Percentiles rank a stretch among this genome's conserved stretches.
These are phyloP conservation scores for Salix exigua DNA, from an alignment of 345 rosid species.

Conservation along the genomic window DNA sequence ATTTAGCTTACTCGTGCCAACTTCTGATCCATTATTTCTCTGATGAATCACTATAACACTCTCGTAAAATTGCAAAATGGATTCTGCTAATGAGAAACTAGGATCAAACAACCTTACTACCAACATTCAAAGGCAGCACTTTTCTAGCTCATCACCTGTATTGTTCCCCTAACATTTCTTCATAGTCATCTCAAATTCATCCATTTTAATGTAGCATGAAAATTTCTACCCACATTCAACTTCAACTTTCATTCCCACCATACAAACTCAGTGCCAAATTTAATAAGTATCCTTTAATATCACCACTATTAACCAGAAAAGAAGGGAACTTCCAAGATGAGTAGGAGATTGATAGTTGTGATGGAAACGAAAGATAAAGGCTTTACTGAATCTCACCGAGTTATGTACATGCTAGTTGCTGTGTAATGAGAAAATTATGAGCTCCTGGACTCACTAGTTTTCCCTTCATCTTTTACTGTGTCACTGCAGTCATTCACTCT, in stretches of 20 bases:
- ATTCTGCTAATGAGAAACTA: not conserved
- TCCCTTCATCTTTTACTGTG: not conserved
- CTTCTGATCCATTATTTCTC: not conserved
- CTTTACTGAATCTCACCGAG: not conserved
- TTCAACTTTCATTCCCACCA: not conserved
- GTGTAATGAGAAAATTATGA: not conserved
- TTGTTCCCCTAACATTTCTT: not conserved
- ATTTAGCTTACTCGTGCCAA: too few relatives aligned
- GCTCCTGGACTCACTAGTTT: not conserved
- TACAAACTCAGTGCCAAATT: not conserved
- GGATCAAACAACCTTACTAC: not conserved
- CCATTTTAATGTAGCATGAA: not conserved
- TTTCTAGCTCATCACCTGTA: not conserved
- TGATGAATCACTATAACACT: not conserved
- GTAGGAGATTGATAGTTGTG: not conserved
- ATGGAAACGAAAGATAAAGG: not conserved
- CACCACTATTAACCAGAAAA: not conserved
- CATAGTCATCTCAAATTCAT: not conserved
- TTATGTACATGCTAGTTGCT: not conserved
- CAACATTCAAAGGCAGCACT: not conserved
- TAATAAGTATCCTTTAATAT: not conserved
- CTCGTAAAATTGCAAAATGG: not conserved
- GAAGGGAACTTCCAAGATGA: not conserved
- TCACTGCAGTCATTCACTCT: constrained; percentile 68
- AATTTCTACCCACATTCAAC: not conserved